phyloP scores from a whole-genome alignment of 108 stramenopile genomes.

The Cyclostephanos invisitatus region DNA sequence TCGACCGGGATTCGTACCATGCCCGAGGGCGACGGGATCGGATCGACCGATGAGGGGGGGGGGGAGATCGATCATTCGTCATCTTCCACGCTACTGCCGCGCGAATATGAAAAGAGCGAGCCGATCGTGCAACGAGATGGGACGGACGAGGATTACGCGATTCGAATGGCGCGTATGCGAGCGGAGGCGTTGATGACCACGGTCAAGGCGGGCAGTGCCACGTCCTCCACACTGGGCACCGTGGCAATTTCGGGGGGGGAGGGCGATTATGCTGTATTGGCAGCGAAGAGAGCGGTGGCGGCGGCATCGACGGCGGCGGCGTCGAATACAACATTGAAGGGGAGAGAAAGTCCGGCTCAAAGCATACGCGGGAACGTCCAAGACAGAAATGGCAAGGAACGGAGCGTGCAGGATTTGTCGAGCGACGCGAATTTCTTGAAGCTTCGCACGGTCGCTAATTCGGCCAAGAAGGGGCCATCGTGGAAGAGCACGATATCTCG shows the following conservation, averaged over 20 bases:
- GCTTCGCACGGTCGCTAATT: conserved; percentile 34
- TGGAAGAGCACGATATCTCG: conserved; percentile 44
- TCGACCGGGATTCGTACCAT: not conserved
- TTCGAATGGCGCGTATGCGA: conserved; percentile 33
- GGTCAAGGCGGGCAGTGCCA: conserved; percentile 17
- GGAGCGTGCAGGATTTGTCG: conserved; percentile 29
- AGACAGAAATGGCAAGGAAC: conserved; percentile 15
- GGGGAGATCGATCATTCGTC: not conserved
- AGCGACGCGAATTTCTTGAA: conserved; percentile 41
- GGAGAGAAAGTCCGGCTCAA: conserved; percentile 13
- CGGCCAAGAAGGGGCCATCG: conserved; percentile 26
- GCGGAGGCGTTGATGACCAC: conserved; percentile 46
- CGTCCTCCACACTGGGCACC: conserved; percentile 28
- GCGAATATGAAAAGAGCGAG: not conserved
- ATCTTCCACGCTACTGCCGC: not conserved
- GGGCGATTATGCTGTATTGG: conserved; percentile 68
- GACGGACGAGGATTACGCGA: conserved; percentile 49
- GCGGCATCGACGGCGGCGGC: conserved; percentile 18
- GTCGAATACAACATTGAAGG: not conserved
- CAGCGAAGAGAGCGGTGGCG: conserved; percentile 56
- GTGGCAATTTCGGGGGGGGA: conserved; percentile 35
- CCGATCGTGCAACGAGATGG: not conserved
- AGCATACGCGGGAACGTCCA: conserved; percentile 10
- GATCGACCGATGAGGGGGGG: not conserved
- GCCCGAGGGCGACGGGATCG: not conserved